Evolutionary conservation across 2,329 filamentous ascomycete species (phyloP).

Genomic region (Aphanoascus verrucosus): DNA sequence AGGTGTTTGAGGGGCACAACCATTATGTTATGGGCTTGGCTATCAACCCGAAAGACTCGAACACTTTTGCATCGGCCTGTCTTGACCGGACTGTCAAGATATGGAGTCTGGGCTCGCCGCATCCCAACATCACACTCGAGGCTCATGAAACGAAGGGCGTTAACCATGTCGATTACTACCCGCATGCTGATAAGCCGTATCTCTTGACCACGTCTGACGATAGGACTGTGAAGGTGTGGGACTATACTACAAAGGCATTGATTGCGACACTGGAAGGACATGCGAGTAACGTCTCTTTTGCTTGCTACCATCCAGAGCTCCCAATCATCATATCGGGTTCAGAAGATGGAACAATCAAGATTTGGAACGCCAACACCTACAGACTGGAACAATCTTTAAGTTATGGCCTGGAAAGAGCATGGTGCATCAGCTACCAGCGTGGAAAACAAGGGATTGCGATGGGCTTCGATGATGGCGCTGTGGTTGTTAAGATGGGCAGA

Average conservation of each 20-base stretch:
- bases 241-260: conserved; percentile 95
- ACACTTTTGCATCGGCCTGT: conserved; percentile 86
- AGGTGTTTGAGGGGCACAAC: conserved; percentile 90
- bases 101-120: conserved; percentile 89
- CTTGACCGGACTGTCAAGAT: conserved; percentile 95
- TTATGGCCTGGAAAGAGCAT: conserved; percentile 90
- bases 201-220: conserved; percentile 95
- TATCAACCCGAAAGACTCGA: conserved; percentile 96
- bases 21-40: conserved; percentile 96
- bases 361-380: conserved; percentile 98
- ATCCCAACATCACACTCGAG: conserved; percentile 91
- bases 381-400: conserved; percentile 89
- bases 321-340: conserved; percentile 96
- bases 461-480: conserved; percentile 94
- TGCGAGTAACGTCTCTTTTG: conserved; percentile 95
- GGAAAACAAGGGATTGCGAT: conserved; percentile 90
- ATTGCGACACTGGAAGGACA: conserved; percentile 96
- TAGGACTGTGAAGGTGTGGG: conserved; percentile 95
- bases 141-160: conserved; percentile 96
- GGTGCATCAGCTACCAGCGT: conserved; percentile 94
- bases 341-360: conserved; percentile 92
- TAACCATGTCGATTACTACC: conserved; percentile 88
- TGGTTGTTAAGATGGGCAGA: conserved; percentile 93
- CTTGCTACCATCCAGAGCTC: conserved; percentile 92
- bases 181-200: conserved; percentile 62